Conservation (phyloP, 257 asterid species). For the Nicotiana attenuata region DNA sequence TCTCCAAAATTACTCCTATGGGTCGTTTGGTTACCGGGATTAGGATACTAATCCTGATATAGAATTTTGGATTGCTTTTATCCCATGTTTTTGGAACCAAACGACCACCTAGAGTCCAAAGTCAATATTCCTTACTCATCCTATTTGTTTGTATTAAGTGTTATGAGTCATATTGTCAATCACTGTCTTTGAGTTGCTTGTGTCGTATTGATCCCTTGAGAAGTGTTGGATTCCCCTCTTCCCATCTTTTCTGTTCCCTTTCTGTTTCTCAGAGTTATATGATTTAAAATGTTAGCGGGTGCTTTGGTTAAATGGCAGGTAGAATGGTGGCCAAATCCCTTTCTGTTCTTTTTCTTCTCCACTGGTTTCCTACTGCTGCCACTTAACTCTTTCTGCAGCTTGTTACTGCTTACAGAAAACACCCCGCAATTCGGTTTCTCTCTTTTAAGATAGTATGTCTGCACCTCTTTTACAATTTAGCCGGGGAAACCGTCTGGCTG, state of each 20-base stretch:
- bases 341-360: background rate
- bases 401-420: background rate
- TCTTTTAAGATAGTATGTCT: background rate
- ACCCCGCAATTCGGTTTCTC: background rate
- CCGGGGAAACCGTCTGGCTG: background rate
- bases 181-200: background rate
- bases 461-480: background rate
- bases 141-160: background rate
- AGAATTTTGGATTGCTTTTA: no score
- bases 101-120: background rate
- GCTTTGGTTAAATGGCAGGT: no score
- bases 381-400: background rate
- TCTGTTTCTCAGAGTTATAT: no score
- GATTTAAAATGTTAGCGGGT: no score
- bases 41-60: no score
- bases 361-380: conserved; percentile 3
- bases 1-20: background rate
- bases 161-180: background rate
- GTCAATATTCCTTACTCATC: background rate
- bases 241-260: background rate
- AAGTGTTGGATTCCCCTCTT: conserved; percentile 1
- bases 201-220: background rate
- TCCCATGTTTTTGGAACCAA: no score
- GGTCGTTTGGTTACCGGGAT: no score
- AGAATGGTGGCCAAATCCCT: background rate